Evolutionary conservation across 176 grass and related monocot species (phyloP), one percentile per base, ranked within the genome.

Genomic region (Aegilops sharonensis): DNA sequence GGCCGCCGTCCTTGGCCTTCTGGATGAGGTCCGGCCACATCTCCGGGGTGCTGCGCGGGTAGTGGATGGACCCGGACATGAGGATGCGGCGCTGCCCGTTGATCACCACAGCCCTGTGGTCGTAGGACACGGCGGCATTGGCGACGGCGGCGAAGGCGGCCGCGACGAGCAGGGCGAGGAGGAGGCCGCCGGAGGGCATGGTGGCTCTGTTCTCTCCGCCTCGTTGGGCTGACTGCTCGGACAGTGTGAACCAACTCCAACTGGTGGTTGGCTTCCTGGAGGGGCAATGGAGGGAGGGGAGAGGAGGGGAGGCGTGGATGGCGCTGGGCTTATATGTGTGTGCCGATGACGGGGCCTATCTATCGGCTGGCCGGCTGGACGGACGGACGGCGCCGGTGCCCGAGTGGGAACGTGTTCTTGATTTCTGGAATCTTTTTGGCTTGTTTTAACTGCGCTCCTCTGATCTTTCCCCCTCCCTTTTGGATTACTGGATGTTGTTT

Each of bases 21-120:
- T 99, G 88, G 17, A 99, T 92, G 32, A 99, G 87, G 85, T 90
- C 97, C 47, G 97, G 97, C 97, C 97, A 99, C 97, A 99, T 99
- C 97, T 99, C 94, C 45, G 97, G 94, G 18, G 97, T 94, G 92
- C 97, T 99, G 78, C 97, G 95, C 3, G 97, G 97, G 90, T 99
- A 99, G 88, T 99, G 97, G 90, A 99, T 99, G 52, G 94, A 96
- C 1, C 97, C 97, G 3, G 97, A 99, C 23, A 99, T 92, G 68
- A 99, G 94, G 72, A 99, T 88, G 52, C 97, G 91, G 30, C 88
- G 86, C 79, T 79, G 84, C 31, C 97, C 97, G 68, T 94, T 87
- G 73, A 99, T 91, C 12, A 87, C 63, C 67, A 99, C 36, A 1
- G 97, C 82, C 40, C 45, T 73, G 82, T 92, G 94, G 80, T 99